Percentiles rank a stretch among this genome's conserved stretches.
phyloP scores from a whole-genome alignment of 768 basidiomycete species.

The Mycena belliarum region DNA sequence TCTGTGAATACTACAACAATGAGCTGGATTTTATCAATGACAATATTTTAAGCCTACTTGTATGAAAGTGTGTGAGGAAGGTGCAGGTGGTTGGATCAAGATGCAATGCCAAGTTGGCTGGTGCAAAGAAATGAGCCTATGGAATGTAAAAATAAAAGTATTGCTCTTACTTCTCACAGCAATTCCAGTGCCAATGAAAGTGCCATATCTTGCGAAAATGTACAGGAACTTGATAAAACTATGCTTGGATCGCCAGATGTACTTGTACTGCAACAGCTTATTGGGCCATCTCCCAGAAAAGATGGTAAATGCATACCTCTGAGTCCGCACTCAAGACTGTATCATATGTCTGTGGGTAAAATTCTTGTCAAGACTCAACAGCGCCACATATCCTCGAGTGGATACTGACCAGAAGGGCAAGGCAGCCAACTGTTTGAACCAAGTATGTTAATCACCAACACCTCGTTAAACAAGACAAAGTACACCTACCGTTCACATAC shows the following conservation, averaged over 20 bases:
- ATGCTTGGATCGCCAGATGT: constrained; percentile 27
- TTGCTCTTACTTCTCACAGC: constrained; percentile 17
- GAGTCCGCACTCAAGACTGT: not conserved
- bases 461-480: too few species aligned
- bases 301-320: not conserved
- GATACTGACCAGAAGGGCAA: not conserved
- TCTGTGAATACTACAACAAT: not conserved
- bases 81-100: not conserved
- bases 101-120: not conserved
- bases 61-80: not conserved
- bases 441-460: too few species aligned
- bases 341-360: constrained; percentile 5
- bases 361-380: not conserved
- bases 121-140: not conserved
- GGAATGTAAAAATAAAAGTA: not conserved
- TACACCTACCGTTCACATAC: not conserved
- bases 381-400: not conserved
- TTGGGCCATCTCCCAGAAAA: not conserved
- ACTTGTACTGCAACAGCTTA: not conserved
- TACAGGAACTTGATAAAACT: constrained; percentile 27
- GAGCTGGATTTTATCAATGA: not conserved
- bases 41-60: too few species aligned
- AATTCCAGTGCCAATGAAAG: constrained; percentile 24
- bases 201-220: constrained; percentile 29
- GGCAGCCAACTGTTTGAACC: not conserved